Base-by-base conservation (phyloP, 306 rosid species). In the Ammopiptanthus mongolicus region DNA sequence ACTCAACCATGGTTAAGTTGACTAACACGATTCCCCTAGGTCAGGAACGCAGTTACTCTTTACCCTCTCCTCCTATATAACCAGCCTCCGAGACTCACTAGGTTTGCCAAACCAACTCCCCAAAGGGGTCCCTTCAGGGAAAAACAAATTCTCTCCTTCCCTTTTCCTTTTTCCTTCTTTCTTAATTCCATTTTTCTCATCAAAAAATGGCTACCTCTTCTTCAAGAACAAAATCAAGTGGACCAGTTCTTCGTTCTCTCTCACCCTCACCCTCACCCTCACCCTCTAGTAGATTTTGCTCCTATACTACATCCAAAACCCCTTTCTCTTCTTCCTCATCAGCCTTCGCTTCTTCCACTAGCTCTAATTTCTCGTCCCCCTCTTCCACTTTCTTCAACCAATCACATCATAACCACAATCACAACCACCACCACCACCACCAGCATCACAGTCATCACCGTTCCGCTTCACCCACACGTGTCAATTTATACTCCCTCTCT, bases 91-190 rank as follows among this genome's bases (percentile, higher is more conserved):
- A 92, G 89, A 90, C 89, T 81, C 96, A 77, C 50, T 76, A 80
- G 97, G 98, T 92, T 96, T 96, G 99, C 97, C 96, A 87, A 96
- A 96, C 79, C 91, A 77, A 85, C 53, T 62, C 83, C 93, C 90
- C 86, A 73, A 74, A 53, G 93, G 99, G 86, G 79, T 76, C 82
- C 78, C 19, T 37, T 0, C 13, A 81, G 81, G 71, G 42, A 18
- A 4, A 15, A 64, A 1, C 1, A 41, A 22, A 7, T 22, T 6
- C 19, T 3, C 7, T 2, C 4, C 12, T 9, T 47, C 1, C 62
- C 5, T 65, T 29, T 14, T 18, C 28, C 14, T 11, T 0, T 23
- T 2, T 13, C 18, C 7, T 12, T 4, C 1, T 17, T 8, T 42
- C 19, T 39, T 13, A 21, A 28, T 14, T 25, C 28, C 28, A 1